A percentile compares a stretch with the other conserved stretches of the same genome.
phyloP scores from a whole-genome alignment of 495 filamentous ascomycete genomes.

The Xylaria nigripes region DNA sequence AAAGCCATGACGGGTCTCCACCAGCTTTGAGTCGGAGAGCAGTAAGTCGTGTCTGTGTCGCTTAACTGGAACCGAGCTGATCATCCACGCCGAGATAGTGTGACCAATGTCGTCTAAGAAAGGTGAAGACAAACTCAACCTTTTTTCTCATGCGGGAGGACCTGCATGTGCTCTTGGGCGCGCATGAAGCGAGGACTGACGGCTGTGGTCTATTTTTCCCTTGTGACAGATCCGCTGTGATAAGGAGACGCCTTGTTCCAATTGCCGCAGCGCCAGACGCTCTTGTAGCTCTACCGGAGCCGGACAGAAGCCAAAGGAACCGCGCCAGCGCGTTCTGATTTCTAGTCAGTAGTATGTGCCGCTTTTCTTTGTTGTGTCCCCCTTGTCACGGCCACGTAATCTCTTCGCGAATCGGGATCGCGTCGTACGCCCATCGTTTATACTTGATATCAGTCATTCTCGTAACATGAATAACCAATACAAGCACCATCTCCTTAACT shows the following conservation, averaged over 20 bases:
- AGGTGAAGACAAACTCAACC: slow-evolving; percentile 38
- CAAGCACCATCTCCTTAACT: not conserved
- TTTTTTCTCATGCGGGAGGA: slow-evolving; percentile 33
- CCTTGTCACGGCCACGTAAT: too few species aligned
- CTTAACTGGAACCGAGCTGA: not conserved
- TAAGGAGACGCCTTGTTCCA: slow-evolving; percentile 58
- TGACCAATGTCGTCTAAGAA: slow-evolving; percentile 38
- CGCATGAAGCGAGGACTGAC: slow-evolving; percentile 27
- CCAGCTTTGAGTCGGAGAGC: slow-evolving; percentile 6
- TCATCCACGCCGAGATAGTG: slow-evolving; percentile 17
- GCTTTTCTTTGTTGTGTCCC: not conserved
- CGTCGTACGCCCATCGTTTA: not conserved
- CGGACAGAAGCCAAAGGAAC: slow-evolving; percentile 50
- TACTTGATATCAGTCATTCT: not conserved
- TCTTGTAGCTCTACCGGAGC: slow-evolving; percentile 51
- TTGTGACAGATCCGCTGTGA: slow-evolving; percentile 60
- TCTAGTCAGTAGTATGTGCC: slow-evolving; percentile 57
- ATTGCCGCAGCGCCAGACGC: slow-evolving; percentile 52
- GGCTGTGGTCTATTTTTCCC: not conserved
- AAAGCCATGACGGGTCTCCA: slow-evolving; percentile 5
- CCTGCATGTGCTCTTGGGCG: slow-evolving; percentile 10
- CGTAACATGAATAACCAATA: not conserved
- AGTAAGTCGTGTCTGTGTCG: slow-evolving; percentile 1
- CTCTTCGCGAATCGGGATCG: not conserved
- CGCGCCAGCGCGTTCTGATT: slow-evolving; percentile 55